These are phyloP conservation scores for Pythium guiyangense DNA, from an alignment of 352 stramenopile species.

Conservation along the genomic window DNA sequence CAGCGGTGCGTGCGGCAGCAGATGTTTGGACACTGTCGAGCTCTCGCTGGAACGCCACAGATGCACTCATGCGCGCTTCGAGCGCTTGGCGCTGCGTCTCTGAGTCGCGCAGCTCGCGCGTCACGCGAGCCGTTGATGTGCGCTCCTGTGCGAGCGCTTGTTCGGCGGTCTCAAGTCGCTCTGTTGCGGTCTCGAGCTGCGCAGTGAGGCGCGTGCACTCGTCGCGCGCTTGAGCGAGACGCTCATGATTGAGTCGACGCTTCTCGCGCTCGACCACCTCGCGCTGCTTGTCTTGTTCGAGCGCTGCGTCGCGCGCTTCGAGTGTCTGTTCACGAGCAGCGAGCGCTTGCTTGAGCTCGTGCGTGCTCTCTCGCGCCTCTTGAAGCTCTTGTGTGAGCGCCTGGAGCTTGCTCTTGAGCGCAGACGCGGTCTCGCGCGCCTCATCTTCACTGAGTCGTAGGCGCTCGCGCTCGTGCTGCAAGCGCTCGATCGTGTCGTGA, in stretches of 20 bases:
- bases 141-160: not conserved
- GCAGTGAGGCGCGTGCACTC: constrained; percentile 15
- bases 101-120: not conserved
- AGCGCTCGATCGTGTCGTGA: not conserved
- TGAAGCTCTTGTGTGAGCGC: not conserved
- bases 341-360: constrained; percentile 22
- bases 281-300: constrained; percentile 31
- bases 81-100: not conserved
- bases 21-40: constrained; percentile 1
- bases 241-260: constrained; percentile 16
- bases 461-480: not conserved
- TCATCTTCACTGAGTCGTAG: too few relatives aligned
- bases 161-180: not conserved
- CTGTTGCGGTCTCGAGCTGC: constrained; percentile 5
- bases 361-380: constrained; percentile 9
- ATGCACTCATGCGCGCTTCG: not conserved
- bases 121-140: not conserved
- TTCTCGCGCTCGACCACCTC: constrained; percentile 27
- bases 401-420: too few relatives aligned
- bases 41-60: not conserved
- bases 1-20: not conserved
- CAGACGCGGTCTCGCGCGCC: too few relatives aligned
- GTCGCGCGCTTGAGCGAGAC: constrained; percentile 24
- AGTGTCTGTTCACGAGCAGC: constrained; percentile 23
- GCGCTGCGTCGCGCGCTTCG: constrained; percentile 23